Conservation (phyloP, 495 filamentous ascomycete species). For the Podospora sp. region DNA sequence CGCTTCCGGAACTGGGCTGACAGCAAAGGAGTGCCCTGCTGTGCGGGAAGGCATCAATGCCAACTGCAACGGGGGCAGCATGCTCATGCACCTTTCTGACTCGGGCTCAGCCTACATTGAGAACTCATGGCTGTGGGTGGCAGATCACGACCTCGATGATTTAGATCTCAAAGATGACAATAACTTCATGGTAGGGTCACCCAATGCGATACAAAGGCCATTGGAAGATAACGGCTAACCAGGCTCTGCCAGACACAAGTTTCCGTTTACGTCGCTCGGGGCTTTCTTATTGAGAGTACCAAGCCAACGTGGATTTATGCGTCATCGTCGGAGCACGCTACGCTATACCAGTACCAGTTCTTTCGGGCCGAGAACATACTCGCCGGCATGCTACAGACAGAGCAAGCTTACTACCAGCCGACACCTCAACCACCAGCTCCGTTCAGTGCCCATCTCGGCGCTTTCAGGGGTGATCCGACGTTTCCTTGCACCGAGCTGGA, state of each 20-base stretch:
- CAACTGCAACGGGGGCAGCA: conserved; percentile 58
- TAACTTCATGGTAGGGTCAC: neutral
- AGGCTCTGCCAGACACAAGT: neutral
- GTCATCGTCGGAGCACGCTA: conserved; percentile 28
- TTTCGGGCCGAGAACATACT: conserved; percentile 28
- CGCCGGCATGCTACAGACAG: conserved; percentile 16
- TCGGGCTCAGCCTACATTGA: conserved; percentile 74
- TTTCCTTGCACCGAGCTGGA: neutral
- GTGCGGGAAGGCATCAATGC: conserved; percentile 32
- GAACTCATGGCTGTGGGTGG: conserved; percentile 91
- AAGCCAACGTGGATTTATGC: conserved; percentile 17
- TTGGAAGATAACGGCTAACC: no score
- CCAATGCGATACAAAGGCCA: no score
- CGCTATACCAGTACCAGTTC: conserved; percentile 41
- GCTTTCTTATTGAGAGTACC: conserved; percentile 14
- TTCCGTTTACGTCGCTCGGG: neutral
- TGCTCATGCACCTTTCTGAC: conserved; percentile 73
- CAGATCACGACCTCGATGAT: conserved; percentile 57
- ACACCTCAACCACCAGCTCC: conserved; percentile 2
- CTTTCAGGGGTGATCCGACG: neutral
- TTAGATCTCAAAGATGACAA: neutral
- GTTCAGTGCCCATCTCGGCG: neutral
- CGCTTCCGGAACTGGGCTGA: conserved; percentile 64
- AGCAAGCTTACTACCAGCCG: conserved; percentile 9
- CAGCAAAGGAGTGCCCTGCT: conserved; percentile 60